Conservation (phyloP, 257 asterid species). For the Fraxinus americana region DNA sequence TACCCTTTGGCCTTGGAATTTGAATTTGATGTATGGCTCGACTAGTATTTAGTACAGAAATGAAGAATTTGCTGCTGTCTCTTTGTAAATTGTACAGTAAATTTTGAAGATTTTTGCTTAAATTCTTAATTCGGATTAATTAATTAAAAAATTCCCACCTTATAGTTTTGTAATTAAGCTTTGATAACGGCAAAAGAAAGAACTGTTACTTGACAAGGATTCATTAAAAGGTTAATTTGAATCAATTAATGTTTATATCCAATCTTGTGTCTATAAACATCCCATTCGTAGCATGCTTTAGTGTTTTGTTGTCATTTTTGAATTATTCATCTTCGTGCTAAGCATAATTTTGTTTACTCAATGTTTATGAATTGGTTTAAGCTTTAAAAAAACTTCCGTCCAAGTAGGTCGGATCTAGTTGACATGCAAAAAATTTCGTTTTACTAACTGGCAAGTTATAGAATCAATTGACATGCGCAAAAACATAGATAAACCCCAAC, state of each 20-base stretch:
- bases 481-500: background rate
- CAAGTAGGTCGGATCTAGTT: too few species aligned
- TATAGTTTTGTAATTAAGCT: background rate
- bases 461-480: background rate
- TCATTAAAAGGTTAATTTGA: background rate
- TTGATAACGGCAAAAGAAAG: slow-evolving; percentile 5
- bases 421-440: too few species aligned
- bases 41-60: background rate
- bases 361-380: slow-evolving; percentile 36
- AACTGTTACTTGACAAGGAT: background rate
- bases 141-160: background rate
- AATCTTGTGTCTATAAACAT: background rate
- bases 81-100: background rate
- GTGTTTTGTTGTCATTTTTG: slow-evolving; percentile 25
- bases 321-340: slow-evolving; percentile 23
- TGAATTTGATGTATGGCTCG: background rate
- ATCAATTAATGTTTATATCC: background rate
- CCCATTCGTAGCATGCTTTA: background rate
- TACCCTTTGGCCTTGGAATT: slow-evolving; percentile 22
- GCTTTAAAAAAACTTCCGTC: background rate
- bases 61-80: slow-evolving; percentile 7
- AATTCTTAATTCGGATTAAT: background rate
- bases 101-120: background rate
- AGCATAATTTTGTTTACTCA: slow-evolving; percentile 30
- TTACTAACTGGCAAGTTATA: too few species aligned